Evolutionary conservation across 148 eudicot genomes (phyloP), one percentile per base, ranked within the genome.

Genomic region (Mesembryanthemum crystallinum): DNA sequence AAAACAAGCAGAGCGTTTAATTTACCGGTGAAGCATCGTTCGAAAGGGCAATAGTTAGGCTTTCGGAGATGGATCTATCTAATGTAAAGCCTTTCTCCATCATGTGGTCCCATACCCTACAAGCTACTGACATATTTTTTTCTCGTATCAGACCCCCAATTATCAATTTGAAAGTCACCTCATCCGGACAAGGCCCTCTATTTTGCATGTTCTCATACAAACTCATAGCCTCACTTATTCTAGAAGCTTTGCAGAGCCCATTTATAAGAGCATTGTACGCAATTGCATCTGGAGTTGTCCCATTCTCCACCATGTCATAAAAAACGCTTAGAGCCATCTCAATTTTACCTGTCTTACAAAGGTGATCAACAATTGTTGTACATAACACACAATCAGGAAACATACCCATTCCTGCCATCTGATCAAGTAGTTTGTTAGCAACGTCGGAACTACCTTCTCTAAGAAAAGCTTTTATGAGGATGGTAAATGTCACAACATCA

Each of bases 81-180:
- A 96, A 88, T 45, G 99, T 91, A 84, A 85, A 91, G 25, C 99
- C 99, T 79, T 89, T 91, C 71, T 89, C 95, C 97, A 96, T 92
- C 99, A 96, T 96, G 68, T 88, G 82, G 71, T 96, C 97, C 99
- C 99, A 96, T 47, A 92, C 54, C 49, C 75, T 76, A 83, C 94
- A 91, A 73, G 99, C 99, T 81, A 82, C 23, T 32, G 87, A 81
- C 71, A 89, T 77, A 72, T 88, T 85, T 59, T 87, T 86, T 71
- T 91, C 92, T 79, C 71, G 81, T 82, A 91, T 65, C 55, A 92
- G 87, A 64, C 89, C 97, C 60, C 81, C 69, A 69, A 96, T 87
- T 21, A 92, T 87, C 82, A 89, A 70, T 78, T 87, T 92, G 79
- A 84, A 92, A 69, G 99, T 96, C 74, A 89, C 86, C 64, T 85